Evolutionary conservation across 371 early-diverging fungal genomes (phyloP).

Genomic region (Actinomortierella ambigua): DNA sequence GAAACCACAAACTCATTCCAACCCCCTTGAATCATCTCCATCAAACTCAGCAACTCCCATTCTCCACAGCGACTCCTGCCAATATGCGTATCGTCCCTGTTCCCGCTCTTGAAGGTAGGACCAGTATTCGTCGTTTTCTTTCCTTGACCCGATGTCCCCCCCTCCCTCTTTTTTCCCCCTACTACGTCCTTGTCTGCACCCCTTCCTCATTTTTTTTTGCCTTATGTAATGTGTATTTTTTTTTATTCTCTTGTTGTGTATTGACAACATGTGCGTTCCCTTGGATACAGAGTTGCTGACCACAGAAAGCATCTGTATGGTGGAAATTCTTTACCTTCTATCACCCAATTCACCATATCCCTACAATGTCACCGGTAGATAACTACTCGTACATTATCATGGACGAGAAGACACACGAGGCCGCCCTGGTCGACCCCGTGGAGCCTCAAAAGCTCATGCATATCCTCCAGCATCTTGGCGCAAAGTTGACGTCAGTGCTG

Average conservation of each 20-base stretch:
- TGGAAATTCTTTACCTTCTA: too few relatives aligned
- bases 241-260: too few relatives aligned
- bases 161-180: neutral
- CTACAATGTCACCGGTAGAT: slow-evolving; percentile 47
- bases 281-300: neutral
- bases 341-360: too few relatives aligned
- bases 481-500: slow-evolving; percentile 62
- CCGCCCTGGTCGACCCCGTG: slow-evolving; percentile 69
- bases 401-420: slow-evolving; percentile 66
- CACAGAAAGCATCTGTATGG: neutral
- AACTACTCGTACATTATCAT: slow-evolving; percentile 84
- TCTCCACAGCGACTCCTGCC: neutral
- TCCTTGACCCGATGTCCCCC: neutral
- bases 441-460: slow-evolving; percentile 64
- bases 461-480: slow-evolving; percentile 52
- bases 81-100: slow-evolving; percentile 61
- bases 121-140: neutral
- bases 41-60: too few relatives aligned
- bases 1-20: too few relatives aligned
- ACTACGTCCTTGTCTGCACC: too few relatives aligned
- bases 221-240: too few relatives aligned
- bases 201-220: too few relatives aligned
- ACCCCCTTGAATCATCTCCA: too few relatives aligned
- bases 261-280: neutral
- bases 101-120: slow-evolving; percentile 47